Evolutionary conservation across 2,329 filamentous ascomycete genomes (phyloP), one percentile per base, ranked within the genome.

Genomic region (Fusarium odoratissimum): DNA sequence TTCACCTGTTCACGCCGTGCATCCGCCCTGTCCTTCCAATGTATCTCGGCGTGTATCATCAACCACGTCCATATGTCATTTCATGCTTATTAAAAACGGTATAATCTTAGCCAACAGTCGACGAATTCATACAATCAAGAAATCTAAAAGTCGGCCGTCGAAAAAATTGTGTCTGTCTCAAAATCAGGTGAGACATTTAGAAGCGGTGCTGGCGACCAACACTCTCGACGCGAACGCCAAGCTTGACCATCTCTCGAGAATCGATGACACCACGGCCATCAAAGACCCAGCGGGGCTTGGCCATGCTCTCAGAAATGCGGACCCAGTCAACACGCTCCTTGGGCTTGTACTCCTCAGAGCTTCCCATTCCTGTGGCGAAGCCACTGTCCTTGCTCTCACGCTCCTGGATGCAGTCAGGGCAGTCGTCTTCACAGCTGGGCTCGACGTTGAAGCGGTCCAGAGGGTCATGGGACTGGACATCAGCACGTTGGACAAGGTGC

Each of bases 221-320:
- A 68, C 84, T 87, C 81, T 88, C 86, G 14, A 89, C 85, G 23
- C 83, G 81, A 55, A 89, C 82, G 19, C 85, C 86, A n/a, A 89
- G 79, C 79, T 83, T 84, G 42, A 81, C 80, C 82, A 88, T 84
- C 71, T 84, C 82, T 28, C 80, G 79, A 23, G 82, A 82, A 71
- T 89, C 85, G 51, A 89, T 83, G 35, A 88, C 83, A 42, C 86
- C 86, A 60, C 86, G 85, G n/a, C 87, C 87, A 66, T 89, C 87
- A 79, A 89, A 89, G 31, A 89, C 81, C 86, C 86, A 88, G 63
- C 84, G 85, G 16, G 87, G 87, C 79, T 86, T 85, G 54, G 82
- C 82, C 86, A 89, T 88, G 70, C 79, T 78, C 58, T 82, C 77
- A 48, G 86, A 81, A 46, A 89, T 86, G 78, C 80, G 83, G 60